These are phyloP conservation scores for Wickerhamiella vanderwaltii DNA, from an alignment of 805 yeast species.

Conservation along the genomic window DNA sequence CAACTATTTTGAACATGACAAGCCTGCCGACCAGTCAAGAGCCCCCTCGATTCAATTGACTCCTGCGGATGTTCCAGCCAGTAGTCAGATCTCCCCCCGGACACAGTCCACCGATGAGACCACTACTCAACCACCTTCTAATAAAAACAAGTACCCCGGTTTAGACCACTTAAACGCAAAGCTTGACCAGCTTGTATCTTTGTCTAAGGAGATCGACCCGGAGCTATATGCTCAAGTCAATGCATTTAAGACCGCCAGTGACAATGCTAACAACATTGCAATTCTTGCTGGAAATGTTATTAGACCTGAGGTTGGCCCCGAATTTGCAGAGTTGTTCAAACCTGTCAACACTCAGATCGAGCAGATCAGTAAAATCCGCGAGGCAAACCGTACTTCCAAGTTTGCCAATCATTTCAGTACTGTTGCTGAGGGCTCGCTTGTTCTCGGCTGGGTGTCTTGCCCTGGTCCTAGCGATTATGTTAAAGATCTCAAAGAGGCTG, in stretches of 20 bases:
- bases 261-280: constrained; percentile 25
- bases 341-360: constrained; percentile 58
- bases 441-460: constrained; percentile 79
- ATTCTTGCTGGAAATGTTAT: constrained; percentile 41
- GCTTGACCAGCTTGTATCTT: constrained; percentile 11
- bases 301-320: constrained; percentile 51
- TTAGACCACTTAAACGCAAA: constrained; percentile 11
- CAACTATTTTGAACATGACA: constrained; percentile 30
- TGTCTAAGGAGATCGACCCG: constrained; percentile 14
- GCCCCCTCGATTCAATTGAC: background rate
- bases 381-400: constrained; percentile 56
- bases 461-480: constrained; percentile 58
- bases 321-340: constrained; percentile 41
- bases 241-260: constrained; percentile 17
- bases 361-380: constrained; percentile 53
- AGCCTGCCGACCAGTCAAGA: background rate
- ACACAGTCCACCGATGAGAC: background rate
- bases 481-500: constrained; percentile 77
- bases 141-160: background rate
- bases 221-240: constrained; percentile 29
- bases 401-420: constrained; percentile 64
- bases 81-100: background rate
- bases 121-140: background rate
- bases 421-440: constrained; percentile 79
- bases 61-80: background rate